Base-by-base conservation (phyloP, 306 rosid genomes). In the Lathyrus tuberosus region DNA sequence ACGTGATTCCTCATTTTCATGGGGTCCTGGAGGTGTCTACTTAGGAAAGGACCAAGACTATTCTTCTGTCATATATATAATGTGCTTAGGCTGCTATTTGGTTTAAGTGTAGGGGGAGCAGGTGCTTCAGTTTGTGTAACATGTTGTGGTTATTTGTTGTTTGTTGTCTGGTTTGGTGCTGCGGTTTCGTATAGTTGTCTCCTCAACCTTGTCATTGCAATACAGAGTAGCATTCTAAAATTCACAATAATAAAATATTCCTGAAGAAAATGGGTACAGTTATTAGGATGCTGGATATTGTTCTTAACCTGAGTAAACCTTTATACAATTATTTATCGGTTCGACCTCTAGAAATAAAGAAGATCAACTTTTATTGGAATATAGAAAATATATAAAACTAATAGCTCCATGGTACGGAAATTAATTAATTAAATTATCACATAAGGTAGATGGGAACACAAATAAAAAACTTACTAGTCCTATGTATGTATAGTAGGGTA, bases 221-320 rank as follows among this genome's bases (percentile, higher is more conserved):
- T 37, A 14, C 40, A 38, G 58, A 49, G 11, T 7, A 12, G 47
- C 58, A 64, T 68, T 62, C 33, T 3, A 20, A 38, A 79, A 24
- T 62, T 35, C 11, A 35, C 15, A 37, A 52, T 20, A 68, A 74
- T 4, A 67, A 26, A n/a, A 40, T 51, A 61, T 15, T 38, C 40
- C 40, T 0, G 69, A 66, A 67, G 66, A 20, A 46, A 79, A 53
- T 43, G 15, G 31, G 15, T 31, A 26, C 46, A 62, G 26, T 8
- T 49, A 5, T 40, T 44, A 48, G 62, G 62, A 35, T 46, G 64
- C 4, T 38, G 2, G 41, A 57, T 44, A 47, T 41, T 51, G 79
- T 54, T 73, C 72, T 51, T 24, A 60, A 67, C 4, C 33, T 3
- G 12, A 62, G 57, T 51, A 67, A 53, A 41, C n/a, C 42, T 48